Evolutionary conservation across 495 filamentous ascomycete genomes (phyloP).

Genomic region (Cryomyces antarcticus): DNA sequence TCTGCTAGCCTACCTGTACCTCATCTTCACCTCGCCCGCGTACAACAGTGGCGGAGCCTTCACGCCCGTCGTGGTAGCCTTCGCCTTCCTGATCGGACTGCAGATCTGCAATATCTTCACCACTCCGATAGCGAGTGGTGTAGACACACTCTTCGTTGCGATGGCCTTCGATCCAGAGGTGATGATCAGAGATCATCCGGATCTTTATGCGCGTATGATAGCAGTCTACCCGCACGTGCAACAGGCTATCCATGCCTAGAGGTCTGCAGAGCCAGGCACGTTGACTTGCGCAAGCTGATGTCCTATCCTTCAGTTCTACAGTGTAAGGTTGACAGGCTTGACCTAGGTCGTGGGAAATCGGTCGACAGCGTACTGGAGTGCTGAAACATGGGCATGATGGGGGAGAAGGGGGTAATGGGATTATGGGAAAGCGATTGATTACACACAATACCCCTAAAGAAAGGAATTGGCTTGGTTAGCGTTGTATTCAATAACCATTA

Average conservation of each 20-base stretch:
- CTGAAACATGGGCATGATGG: too few relatives aligned
- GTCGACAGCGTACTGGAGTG: too few relatives aligned
- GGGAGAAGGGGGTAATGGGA: too few relatives aligned
- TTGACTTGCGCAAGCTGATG: too few relatives aligned
- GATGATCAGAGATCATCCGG: conserved; percentile 60
- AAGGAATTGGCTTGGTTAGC: too few relatives aligned
- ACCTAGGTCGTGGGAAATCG: too few relatives aligned
- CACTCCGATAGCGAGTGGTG: conserved; percentile 37
- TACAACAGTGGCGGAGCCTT: conserved; percentile 56
- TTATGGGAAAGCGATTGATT: too few relatives aligned
- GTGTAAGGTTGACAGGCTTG: too few relatives aligned
- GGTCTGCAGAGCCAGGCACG: too few relatives aligned
- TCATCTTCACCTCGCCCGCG: conserved; percentile 53
- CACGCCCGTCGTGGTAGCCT: conserved; percentile 62
- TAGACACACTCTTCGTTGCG: conserved; percentile 72
- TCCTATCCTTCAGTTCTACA: too few relatives aligned
- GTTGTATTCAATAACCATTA: too few relatives aligned
- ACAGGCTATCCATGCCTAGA: conserved; percentile 42
- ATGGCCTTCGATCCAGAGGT: conserved; percentile 79
- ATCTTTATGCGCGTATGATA: conserved; percentile 58
- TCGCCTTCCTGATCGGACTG: conserved; percentile 64
- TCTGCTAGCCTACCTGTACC: conserved; percentile 64
- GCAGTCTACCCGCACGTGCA: conserved; percentile 69
- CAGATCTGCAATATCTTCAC: conserved; percentile 82
- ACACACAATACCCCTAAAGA: too few relatives aligned